Evolutionary conservation across 2,329 filamentous ascomycete species (phyloP), one percentile per base, ranked within the genome.

Genomic region (Tolypocladium tropicale): DNA sequence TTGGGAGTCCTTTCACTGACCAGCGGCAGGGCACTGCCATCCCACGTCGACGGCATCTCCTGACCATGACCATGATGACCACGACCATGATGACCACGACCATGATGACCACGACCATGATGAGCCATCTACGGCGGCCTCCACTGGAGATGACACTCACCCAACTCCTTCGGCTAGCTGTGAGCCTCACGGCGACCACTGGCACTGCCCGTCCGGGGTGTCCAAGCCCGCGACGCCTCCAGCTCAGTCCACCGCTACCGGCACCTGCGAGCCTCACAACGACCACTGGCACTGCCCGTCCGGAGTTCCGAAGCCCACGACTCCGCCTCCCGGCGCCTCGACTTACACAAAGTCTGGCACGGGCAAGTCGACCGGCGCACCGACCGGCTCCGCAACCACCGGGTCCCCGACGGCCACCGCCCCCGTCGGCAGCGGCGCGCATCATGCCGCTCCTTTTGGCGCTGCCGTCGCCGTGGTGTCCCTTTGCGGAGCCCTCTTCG

Each of bases 241-340:
- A 11, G 39, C 39, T 43, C 39, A 43, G 39, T 41, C 18, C 25
- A 28, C 54, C 14, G 25, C 9, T 28, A 14, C 37, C 25, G 11
- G 16, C 25, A n/a, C 32, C 25, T 60, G 59, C 34, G 32, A 33
- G 43, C 54, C 57, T 49, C 59, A 61, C 50, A 28, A 32, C 4
- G 57, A 59, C 53, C 59, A 61, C 57, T 59, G 57, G 58, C 59
- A 58, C 49, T 58, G 58, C 39, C 54, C 55, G 2, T 25, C 52
- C 23, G 59, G 58, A 5, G 53, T 58, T 5, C 41, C 59, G 7
- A 30, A 57, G 55, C 60, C 58, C 18, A 39, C 58, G 34, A 55
- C 53, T 3, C 56, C 58, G 30, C 58, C 58, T 25, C 50, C 58
- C 52, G 55, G 57, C 51, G 37, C 21, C 21, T n/a, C 51, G 14